These are phyloP conservation scores for Solanum tarapatanum DNA, from an alignment of 257 asterid genomes.

Conservation along the genomic window DNA sequence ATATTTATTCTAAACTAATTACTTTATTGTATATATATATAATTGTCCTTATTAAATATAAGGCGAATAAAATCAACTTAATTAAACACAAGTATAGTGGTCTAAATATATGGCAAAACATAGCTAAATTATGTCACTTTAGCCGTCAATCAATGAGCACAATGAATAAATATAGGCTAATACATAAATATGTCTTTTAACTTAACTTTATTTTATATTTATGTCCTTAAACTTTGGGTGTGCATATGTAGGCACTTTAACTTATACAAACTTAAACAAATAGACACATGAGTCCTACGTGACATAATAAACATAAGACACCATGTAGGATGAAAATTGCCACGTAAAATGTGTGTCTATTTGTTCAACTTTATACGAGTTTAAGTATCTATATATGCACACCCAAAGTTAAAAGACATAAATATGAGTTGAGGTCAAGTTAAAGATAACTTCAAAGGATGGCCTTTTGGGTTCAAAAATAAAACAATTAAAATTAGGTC, in stretches of 20 bases:
- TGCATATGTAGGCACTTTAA: not conserved
- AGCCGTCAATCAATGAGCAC: not conserved
- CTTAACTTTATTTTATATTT: too few species aligned
- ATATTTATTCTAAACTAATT: too few species aligned
- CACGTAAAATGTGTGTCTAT: not conserved
- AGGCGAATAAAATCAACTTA: not conserved
- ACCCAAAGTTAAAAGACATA: not conserved
- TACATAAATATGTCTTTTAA: too few species aligned
- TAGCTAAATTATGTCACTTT: not conserved
- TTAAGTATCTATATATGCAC: too few species aligned
- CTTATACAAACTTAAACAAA: not conserved
- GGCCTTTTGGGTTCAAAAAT: not conserved
- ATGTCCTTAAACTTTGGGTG: not conserved
- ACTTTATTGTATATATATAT: too few species aligned
- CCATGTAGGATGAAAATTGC: too few species aligned
- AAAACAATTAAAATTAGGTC: not conserved
- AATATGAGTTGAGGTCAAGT: too few species aligned
- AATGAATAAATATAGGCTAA: not conserved
- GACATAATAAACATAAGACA: not conserved
- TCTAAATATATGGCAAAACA: not conserved
- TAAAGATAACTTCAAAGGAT: not conserved
- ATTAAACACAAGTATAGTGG: not conserved
- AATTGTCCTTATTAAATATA: not conserved
- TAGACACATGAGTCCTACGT: not conserved
- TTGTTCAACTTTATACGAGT: not conserved